phyloP scores from a whole-genome alignment of 768 basidiomycete species.

The Pulveroboletus sp. region DNA sequence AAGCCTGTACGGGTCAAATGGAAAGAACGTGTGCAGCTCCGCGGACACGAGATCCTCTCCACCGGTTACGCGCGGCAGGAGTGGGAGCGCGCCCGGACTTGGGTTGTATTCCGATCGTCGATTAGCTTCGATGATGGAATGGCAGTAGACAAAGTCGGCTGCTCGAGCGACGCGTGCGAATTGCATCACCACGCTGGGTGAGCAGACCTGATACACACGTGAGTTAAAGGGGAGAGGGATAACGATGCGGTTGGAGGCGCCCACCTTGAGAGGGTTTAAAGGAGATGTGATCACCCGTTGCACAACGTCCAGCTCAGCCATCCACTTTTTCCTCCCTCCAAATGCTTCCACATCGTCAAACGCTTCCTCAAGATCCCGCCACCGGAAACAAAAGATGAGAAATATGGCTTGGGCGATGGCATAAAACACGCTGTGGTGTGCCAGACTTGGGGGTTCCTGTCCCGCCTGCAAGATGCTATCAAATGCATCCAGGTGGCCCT shows the following conservation, averaged over 20 bases:
- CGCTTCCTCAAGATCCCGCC: slow-evolving; percentile 78
- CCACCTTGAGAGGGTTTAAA: slow-evolving; percentile 80
- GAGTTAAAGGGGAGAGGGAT: too few relatives aligned
- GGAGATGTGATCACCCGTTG: slow-evolving; percentile 78
- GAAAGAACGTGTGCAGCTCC: slow-evolving; percentile 93
- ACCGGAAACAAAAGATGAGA: slow-evolving; percentile 96
- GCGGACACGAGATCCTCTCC: slow-evolving; percentile 45
- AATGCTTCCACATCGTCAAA: slow-evolving; percentile 56
- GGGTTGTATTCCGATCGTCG: slow-evolving; percentile 56
- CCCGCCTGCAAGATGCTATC: slow-evolving; percentile 48
- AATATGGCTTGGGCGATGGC: slow-evolving; percentile 91
- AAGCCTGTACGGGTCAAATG: slow-evolving; percentile 95
- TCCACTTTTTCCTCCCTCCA: slow-evolving; percentile 68
- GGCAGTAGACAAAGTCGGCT: slow-evolving; percentile 92
- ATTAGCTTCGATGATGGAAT: slow-evolving; percentile 89
- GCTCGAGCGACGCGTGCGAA: slow-evolving; percentile 92
- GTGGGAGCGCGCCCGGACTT: slow-evolving; percentile 18
- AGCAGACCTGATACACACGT: slow-evolving; percentile 65
- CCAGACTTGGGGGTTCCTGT: slow-evolving; percentile 28
- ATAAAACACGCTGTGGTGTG: slow-evolving; percentile 78
- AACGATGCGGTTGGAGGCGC: neutral
- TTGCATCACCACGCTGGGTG: slow-evolving; percentile 84
- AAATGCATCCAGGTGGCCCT: slow-evolving; percentile 70
- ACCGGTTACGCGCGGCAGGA: slow-evolving; percentile 24
- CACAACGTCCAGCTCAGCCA: slow-evolving; percentile 71